These are phyloP conservation scores for Colletotrichum costaricense DNA, from an alignment of 2,329 filamentous ascomycete genomes.

Conservation along the genomic window DNA sequence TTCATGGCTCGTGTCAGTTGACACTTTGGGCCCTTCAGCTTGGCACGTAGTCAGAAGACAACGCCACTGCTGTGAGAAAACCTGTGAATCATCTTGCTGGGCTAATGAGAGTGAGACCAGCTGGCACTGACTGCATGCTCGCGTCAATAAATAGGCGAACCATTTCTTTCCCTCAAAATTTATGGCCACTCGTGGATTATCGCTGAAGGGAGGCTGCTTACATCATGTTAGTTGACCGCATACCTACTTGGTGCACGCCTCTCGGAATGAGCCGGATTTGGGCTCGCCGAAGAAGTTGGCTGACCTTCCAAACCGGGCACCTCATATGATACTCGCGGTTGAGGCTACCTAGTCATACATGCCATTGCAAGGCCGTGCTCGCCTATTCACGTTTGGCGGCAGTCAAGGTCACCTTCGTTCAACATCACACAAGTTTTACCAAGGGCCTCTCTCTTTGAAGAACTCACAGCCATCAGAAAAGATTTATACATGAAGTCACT, in stretches of 20 bases:
- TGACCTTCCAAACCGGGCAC: neutral
- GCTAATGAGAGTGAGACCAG: neutral
- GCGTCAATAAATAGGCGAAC: neutral
- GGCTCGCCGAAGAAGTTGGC: neutral
- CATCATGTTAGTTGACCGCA: neutral
- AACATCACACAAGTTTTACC: too few species aligned
- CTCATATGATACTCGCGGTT: too few species aligned
- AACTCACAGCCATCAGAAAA: too few species aligned
- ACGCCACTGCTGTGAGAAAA: neutral
- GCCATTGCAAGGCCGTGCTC: too few species aligned
- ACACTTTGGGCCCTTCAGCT: neutral
- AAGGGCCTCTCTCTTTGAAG: too few species aligned
- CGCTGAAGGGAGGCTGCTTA: neutral
- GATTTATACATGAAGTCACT: too few species aligned
- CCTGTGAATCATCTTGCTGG: neutral
- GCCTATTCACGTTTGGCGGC: too few species aligned
- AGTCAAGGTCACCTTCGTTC: too few species aligned
- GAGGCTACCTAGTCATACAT: too few species aligned
- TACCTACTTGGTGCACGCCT: neutral
- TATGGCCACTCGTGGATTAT: neutral
- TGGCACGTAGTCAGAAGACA: neutral
- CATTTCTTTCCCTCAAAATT: neutral
- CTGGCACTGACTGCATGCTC: neutral
- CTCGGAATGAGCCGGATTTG: neutral
- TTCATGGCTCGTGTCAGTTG: neutral